Conservation (phyloP, 1,284 basidiomycete genomes). For the Kwoniella shivajii region DNA sequence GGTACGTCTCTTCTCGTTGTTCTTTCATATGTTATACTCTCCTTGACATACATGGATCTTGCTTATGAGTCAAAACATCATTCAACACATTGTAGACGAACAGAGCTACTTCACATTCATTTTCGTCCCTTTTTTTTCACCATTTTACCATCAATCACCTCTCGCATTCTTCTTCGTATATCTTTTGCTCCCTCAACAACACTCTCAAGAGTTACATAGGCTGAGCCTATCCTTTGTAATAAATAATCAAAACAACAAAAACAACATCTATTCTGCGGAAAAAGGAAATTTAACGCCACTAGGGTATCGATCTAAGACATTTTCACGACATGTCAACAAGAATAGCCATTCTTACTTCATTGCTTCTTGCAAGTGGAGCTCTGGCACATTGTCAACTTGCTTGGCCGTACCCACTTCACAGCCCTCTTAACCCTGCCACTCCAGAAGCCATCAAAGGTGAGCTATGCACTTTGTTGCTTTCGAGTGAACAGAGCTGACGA, state of each 20-base stretch:
- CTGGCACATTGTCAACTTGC: conserved; percentile 47
- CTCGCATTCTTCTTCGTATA: not conserved
- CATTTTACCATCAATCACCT: not conserved
- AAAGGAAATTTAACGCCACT: too few species aligned
- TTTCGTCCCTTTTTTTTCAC: too few species aligned
- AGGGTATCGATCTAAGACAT: not conserved
- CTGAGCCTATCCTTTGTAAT: not conserved
- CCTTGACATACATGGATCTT: too few species aligned
- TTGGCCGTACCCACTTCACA: conserved; percentile 45
- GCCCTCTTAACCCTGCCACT: conserved; percentile 40
- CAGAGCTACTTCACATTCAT: too few species aligned
- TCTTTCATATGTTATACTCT: too few species aligned
- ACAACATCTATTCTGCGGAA: too few species aligned
- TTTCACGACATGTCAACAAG: not conserved
- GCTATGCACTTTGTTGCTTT: conserved; percentile 1
- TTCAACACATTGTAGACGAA: too few species aligned
- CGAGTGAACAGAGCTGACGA: not conserved
- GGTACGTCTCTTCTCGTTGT: too few species aligned
- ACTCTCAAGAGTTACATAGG: not conserved
- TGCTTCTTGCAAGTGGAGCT: conserved; percentile 20
- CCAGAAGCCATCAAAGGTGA: conserved; percentile 35
- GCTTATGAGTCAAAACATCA: too few species aligned
- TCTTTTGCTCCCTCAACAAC: not conserved
- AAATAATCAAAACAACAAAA: not conserved
- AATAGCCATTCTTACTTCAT: conserved; percentile 7